Evolutionary conservation across 139 green algal species (phyloP), one percentile per base, ranked within the genome.

Genomic region (Coccomyxa sp.): DNA sequence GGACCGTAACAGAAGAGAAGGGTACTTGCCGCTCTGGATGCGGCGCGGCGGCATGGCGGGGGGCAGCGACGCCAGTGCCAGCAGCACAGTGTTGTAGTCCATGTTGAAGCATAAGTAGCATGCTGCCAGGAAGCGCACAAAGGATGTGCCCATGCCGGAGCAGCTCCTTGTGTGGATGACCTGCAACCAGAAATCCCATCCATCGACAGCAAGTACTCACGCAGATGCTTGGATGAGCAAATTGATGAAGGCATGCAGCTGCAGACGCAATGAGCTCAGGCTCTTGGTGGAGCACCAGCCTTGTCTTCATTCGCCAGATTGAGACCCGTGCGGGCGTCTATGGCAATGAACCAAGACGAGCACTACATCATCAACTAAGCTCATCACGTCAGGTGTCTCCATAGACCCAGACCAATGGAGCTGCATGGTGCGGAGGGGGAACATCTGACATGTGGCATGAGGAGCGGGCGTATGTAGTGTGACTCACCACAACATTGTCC

Each of bases 41-140:
- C 50, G 50, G 50, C 50, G 50, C 27, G 50, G 50, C 22, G 50
- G 50, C 50, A 64, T 64, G 50, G 50, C 14, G 10, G 71, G 39
- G 22, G 81, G 81, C 81, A 85, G 77, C 10, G 40, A 40, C 4
- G 72, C 77, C 64, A 80, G 44, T 6, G 81, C 81, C 35, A 39
- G 39, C 8, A 41, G 44, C 38, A 82, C 73, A 18, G 31, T 70
- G 14, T 39, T 34, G 55, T 37, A 54, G 33, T 85, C 77, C 77
- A 82, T 70, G 40, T 71, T 79, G 77, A 80, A 85, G 33, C 55
- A 72, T 35, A 80, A 58, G 74, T 80, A 82, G 64, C 76, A 82
- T 34, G 81, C 81, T 31, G 77, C 74, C 69, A 85, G 34, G 58
- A 85, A 85, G n/a, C 77, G 73, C 72, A 82, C 72, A 72, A 85